Base-by-base conservation (phyloP, 306 rosid genomes). In the Glycyrrhiza uralensis region DNA sequence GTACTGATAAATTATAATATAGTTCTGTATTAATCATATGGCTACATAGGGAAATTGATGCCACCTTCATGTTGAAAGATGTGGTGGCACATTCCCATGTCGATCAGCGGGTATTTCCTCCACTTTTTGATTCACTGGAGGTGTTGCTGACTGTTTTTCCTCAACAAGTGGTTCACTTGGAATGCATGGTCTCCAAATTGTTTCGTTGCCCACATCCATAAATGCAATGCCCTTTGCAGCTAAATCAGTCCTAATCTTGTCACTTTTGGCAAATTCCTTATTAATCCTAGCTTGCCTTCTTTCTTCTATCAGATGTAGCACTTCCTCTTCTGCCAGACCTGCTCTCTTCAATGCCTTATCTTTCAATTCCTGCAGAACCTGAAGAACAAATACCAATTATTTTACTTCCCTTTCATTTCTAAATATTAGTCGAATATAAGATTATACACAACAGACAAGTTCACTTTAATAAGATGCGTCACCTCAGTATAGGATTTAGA, bases 321-420 rank as follows among this genome's bases (percentile, higher is more conserved):
- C 86, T 54, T 91, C 96, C 22, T 69, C 87, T 84, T 95, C 99
- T 66, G 67, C 71, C 41, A 88, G 44, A 69, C 76, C 88, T 24
- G 97, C 93, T 70, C 99, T 88, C 88, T 49, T 80, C 84, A 95
- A 75, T 33, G 99, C 96, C 76, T 82, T 89, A 0, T 80, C 85
- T 74, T 91, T 95, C 66, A 95, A 83, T 81, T 91, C 87, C 81
- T 84, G 93, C 76, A 95, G 81, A 77, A 94, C 84, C 96, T 91
- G 85, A 72, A 7, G 47, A 74, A 64, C 57, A 33, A 36, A 82
- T 39, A 62, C 62, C 45, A 74, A 36, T 11, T 19, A 62, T 64
- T 58, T 12, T 50, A 28, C 0, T 51, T 13, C 50, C 26, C 3
- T 18, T 60, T 29, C 14, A 7, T 67, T 29, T 45, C 49, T 29